Evolutionary conservation across 2,329 filamentous ascomycete species (phyloP), one percentile per base, ranked within the genome.

Genomic region (Claviceps cyperi): DNA sequence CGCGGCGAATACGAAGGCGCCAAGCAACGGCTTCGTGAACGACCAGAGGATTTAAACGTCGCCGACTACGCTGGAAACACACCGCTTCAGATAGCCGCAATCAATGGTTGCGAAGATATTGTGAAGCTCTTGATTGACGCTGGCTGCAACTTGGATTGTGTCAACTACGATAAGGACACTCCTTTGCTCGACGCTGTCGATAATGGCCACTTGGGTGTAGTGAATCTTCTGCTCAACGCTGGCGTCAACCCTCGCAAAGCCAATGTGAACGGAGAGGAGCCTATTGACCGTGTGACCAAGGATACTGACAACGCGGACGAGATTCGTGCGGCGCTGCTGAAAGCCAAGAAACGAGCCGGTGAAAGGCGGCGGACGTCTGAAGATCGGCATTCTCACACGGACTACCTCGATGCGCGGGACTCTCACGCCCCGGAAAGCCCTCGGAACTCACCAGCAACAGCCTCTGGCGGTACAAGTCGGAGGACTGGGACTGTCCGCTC

Each of bases 51-150:
- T 64, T 67, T 97, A 49, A 86, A 98, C 58, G 78, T 90, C 51
- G 81, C 86, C 22, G 92, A 98, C 62, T 94, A 95, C 62, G 92
- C 92, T 14, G 87, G 88, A n/a, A 97, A 97, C 60, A 94, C 91
- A 1, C 92, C 92, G 22, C 73, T 98, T 36, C 92, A 98, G 65
- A 92, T 95, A 56, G 91, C 92, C 36, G 82, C 90, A 35, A 75
- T 98, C 51, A 84, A 92, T 60, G 92, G 92, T 6, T 86, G 83
- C 63, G 82, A 83, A 35, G 80, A 92, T 50, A 90, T 97, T 51
- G 92, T 97, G 39, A 82, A 86, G 62, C 84, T 94, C 49, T 70
- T 98, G 39, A 81, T 98, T 54, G 79, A 86, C 8, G 83, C 87
- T 54, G 86, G 87, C 36, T 95, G 90, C 66, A 84, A 86, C 50